Base-by-base conservation (phyloP, 2,329 filamentous ascomycete species). In the Whalleya microplaca region DNA sequence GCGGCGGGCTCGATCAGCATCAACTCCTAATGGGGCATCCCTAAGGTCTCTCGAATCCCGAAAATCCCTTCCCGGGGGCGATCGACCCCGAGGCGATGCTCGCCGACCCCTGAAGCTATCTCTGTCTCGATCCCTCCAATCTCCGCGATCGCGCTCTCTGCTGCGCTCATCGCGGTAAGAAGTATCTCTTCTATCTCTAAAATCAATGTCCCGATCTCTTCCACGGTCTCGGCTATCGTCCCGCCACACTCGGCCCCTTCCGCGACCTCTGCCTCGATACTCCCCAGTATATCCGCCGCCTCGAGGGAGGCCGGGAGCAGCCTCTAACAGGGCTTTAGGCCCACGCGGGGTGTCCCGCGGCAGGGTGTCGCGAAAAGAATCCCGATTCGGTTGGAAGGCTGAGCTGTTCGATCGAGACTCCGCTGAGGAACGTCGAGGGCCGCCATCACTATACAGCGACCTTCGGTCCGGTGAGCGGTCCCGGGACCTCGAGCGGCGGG, bases 301-400 rank as follows among this genome's bases (percentile, higher is more conserved):
- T 55, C 90, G 83, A 14, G 86, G 88, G 27, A 86, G 86, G 61
- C 82, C 84, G n/a, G 85, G 83, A 27, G 84, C 76, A 58, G n/a
- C n/a, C n/a, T 94, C 90, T 57, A 89, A 83, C 55, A 92, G 77
- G 3, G 90, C 91, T 72, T 93, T 92, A 10, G 92, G 92, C 0
- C 90, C 92, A 53, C 92, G 84, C 2, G 92, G 92, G 1, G 90
- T 88, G 61, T 96, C 91, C 63, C 88, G 82, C 12, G 82, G 71
- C 70, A 81, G 62, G 64, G 80, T 70, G 65, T 86, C 83, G 52
- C 81, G 79, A 60, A 86, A 86, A 12, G 68, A 71, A 63, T 87
- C 84, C 63, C 86, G 80, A 64, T 81, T 83, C 1, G 81, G 73
- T 63, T 82, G 83, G 58, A 90, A 90, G n/a, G 79, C 76, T 23